Evolutionary conservation across 768 basidiomycete genomes (phyloP).

Genomic region (Russula sp.): DNA sequence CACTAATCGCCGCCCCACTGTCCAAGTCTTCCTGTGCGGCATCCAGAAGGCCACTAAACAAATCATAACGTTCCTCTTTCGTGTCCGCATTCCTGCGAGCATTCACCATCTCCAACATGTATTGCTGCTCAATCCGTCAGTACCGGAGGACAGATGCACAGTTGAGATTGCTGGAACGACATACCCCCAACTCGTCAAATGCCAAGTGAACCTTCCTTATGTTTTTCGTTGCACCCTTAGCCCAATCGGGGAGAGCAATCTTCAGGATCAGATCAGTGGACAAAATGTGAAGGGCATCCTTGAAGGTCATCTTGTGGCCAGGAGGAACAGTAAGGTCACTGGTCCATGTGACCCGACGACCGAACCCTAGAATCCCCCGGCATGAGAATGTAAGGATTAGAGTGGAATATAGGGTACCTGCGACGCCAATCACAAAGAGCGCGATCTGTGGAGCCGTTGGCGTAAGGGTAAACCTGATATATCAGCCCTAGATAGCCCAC

Average conservation of each 20-base stretch:
- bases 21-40: slow-evolving; percentile 23
- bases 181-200: slow-evolving; percentile 41
- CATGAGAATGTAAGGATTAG: background rate
- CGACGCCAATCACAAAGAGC: slow-evolving; percentile 49
- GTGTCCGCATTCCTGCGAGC: slow-evolving; percentile 17
- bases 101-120: slow-evolving; percentile 29
- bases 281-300: slow-evolving; percentile 42
- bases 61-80: slow-evolving; percentile 25
- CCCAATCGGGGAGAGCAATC: slow-evolving; percentile 37
- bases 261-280: slow-evolving; percentile 36
- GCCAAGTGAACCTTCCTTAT: slow-evolving; percentile 33
- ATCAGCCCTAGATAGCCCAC: slow-evolving; percentile 31
- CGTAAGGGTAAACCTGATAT: background rate
- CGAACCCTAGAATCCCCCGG: slow-evolving; percentile 35
- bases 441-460: slow-evolving; percentile 38
- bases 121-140: slow-evolving; percentile 16
- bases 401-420: slow-evolving; percentile 28
- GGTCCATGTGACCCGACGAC: slow-evolving; percentile 44
- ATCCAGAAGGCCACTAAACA: slow-evolving; percentile 28
- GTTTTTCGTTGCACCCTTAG: slow-evolving; percentile 33
- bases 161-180: background rate
- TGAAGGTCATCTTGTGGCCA: slow-evolving; percentile 45
- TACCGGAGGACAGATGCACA: background rate
- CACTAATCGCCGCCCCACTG: slow-evolving; percentile 14
- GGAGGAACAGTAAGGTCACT: slow-evolving; percentile 37